Evolutionary conservation across 2,329 filamentous ascomycete genomes (phyloP), one percentile per base, ranked within the genome.

Genomic region (Alternaria postmessia): DNA sequence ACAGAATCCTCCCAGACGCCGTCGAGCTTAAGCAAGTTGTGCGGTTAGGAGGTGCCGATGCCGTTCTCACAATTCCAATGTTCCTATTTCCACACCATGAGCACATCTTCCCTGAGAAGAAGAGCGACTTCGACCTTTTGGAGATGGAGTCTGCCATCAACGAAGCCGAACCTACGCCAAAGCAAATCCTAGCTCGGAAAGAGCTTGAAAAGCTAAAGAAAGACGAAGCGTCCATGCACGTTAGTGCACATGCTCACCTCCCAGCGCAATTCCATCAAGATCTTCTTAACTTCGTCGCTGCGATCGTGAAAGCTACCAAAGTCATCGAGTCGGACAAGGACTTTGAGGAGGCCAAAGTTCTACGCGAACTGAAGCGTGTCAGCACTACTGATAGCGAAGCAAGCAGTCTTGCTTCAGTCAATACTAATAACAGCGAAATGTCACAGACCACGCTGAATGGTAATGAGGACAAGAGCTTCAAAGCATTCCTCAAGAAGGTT

Each of bases 221-320:
- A 59, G 84, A 86, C 63, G 82, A 85, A 64, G 77, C 82, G 0
- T 79, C 78, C 49, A 81, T 86, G 59, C 79, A 76, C 32, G 74
- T 86, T 44, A 79, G 78, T 36, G 80, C 82, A 1, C 84, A 86
- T 59, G 83, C 77, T 4, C 80, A 81, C 42, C 72, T 86, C 2
- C 85, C 85, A 0, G 82, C 82, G 1, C 72, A 76, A 4, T 84
- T 86, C 60, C 80, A 85, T 58, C 84, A 86, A 61, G 80, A 81
- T 20, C 75, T 86, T 4, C 80, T 87, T 52, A 82, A 85, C 64
- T 86, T 85, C 69, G 75, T 82, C n/a, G 84, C 84, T 1, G 83
- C 84, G 1, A 74, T 86, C 1, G 80, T 86, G n/a, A 87, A 86
- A 66, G 84, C 84, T 0, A 85, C 81, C n/a, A 86, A 86, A 62